Evolutionary conservation across 108 stramenopile species (phyloP).

Genomic region (Mayamaea pseudoterrestris): DNA sequence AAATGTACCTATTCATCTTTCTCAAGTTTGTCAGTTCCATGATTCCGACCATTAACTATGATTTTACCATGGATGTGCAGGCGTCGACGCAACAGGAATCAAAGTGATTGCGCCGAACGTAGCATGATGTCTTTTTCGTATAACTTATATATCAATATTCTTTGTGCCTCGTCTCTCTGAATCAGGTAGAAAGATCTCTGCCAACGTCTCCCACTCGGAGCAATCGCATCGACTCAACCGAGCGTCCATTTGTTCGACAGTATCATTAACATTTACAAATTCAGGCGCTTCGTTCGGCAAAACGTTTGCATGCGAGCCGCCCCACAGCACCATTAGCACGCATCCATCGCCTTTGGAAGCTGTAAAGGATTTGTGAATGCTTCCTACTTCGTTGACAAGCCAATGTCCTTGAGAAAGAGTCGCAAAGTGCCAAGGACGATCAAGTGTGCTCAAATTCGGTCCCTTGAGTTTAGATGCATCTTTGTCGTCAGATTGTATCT

Average conservation of each 20-base stretch:
- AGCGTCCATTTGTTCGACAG: neutral
- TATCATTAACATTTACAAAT: neutral
- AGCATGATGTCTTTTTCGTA: neutral
- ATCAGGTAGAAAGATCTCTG: neutral
- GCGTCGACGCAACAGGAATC: constrained; percentile 52
- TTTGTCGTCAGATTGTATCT: neutral
- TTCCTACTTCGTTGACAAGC: constrained; percentile 31
- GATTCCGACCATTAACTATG: constrained; percentile 98
- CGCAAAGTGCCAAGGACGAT: constrained; percentile 14
- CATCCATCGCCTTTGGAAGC: constrained; percentile 21
- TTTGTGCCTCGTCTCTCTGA: neutral
- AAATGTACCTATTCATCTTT: constrained; percentile 97
- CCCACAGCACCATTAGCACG: constrained; percentile 25
- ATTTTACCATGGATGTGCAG: constrained; percentile 95
- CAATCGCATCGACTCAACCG: neutral
- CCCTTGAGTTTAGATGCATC: constrained; percentile 3
- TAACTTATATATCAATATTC: too few relatives aligned
- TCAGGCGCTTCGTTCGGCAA: too few relatives aligned
- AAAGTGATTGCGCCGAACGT: neutral
- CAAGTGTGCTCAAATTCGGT: constrained; percentile 3
- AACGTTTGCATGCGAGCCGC: constrained; percentile 4
- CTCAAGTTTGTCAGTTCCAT: constrained; percentile 96
- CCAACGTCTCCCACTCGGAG: neutral
- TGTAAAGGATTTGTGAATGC: constrained; percentile 29
- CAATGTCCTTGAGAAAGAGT: constrained; percentile 11